These are phyloP conservation scores for Parasitella parasitica DNA, from an alignment of 371 early-diverging fungal species.

Conservation along the genomic window DNA sequence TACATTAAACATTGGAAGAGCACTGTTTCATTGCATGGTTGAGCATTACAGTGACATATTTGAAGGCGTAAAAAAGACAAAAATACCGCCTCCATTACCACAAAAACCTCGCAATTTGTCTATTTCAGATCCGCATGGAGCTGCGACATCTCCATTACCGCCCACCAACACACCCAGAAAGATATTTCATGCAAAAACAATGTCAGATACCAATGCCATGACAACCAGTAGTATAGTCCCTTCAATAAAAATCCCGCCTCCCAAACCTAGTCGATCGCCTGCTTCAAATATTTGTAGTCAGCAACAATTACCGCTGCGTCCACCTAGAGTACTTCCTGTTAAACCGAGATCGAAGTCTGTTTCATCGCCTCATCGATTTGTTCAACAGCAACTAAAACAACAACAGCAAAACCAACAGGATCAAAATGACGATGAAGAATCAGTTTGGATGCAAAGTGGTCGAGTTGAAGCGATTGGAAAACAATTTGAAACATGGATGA, in stretches of 20 bases:
- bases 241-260: constrained; percentile 23
- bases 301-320: neutral
- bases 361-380: constrained; percentile 14
- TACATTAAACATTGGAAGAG: constrained; percentile 71
- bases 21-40: constrained; percentile 62
- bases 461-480: constrained; percentile 23
- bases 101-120: constrained; percentile 31
- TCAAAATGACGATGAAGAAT: neutral
- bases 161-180: constrained; percentile 10
- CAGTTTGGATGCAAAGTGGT: constrained; percentile 13
- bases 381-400: neutral
- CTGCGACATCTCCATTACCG: neutral
- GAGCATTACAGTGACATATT: constrained; percentile 30
- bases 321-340: constrained; percentile 5
- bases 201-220: constrained; percentile 29
- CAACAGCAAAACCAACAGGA: neutral
- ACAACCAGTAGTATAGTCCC: neutral
- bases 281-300: neutral
- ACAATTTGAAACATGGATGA: constrained; percentile 26
- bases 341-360: constrained; percentile 40
- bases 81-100: constrained; percentile 28
- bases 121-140: neutral
- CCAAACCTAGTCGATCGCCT: constrained; percentile 32
- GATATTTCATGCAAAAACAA: constrained; percentile 22
- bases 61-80: constrained; percentile 12